Evolutionary conservation across 2,329 filamentous ascomycete genomes (phyloP), one percentile per base, ranked within the genome.

Genomic region (Trichoderma oligosporum): DNA sequence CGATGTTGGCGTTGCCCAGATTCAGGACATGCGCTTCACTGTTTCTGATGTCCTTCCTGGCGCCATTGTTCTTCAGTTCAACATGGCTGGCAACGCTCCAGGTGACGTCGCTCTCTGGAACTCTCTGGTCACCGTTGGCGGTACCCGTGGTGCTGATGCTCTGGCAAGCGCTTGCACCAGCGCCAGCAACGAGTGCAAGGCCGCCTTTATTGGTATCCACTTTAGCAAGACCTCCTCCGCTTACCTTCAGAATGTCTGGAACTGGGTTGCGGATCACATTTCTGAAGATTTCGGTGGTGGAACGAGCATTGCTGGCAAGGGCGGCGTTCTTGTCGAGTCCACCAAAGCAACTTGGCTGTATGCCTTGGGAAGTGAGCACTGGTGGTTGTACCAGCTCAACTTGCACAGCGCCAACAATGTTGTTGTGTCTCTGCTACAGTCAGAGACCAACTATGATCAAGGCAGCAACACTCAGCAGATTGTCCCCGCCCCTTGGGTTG

Each of bases 331-430:
- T 2, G 68, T 79, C 38, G 75, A 81, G 61, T 74, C 73, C 14
- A 74, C 72, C 14, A 70, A 71, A 6, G 76, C 77, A 2, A 79
- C 76, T 20, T 84, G 81, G 82, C 69, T 84, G 33, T 62, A 66
- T 41, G 67, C 63, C 5, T 29, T 68, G 45, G 78, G 81, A 2
- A 78, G 74, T 44, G 82, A 85, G 70, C 82, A 85, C 66, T 78
- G 77, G 69, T 77, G 78, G 67, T 68, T 84, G 46, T 85, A 84
- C 69, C 80, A 84, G 68, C 77, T 83, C 61, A 79, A 82, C 60
- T 67, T 83, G 51, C 71, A 74, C 46, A 69, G 71, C 33, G 79
- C 80, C 1, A 65, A 71, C 54, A 80, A 81, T 59, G 74, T 83
- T 7, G 72, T 80, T 54, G 71, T 79, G 12, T 74, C 74, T 12